These are phyloP conservation scores for Tricholoma sp. DNA, from an alignment of 768 basidiomycete genomes.

Conservation along the genomic window DNA sequence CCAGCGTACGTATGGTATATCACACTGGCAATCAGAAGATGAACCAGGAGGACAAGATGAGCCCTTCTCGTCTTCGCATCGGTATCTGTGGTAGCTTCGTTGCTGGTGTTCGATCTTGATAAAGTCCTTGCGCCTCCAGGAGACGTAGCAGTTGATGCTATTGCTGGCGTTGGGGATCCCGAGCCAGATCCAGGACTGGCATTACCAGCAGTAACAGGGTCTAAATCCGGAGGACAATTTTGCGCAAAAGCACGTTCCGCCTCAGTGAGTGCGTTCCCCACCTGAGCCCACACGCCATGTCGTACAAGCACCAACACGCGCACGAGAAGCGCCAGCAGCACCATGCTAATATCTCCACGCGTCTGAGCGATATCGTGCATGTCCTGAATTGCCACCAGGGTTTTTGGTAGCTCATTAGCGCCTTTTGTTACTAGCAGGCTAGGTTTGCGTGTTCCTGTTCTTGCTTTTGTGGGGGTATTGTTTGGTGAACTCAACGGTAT, in stretches of 20 bases:
- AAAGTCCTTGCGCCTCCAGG: not conserved
- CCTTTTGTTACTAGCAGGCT: constrained; percentile 5
- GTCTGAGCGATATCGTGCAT: constrained; percentile 20
- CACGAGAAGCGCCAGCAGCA: constrained; percentile 42
- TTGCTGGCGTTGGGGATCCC: not conserved
- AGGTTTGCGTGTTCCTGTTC: not conserved
- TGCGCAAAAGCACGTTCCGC: constrained; percentile 32
- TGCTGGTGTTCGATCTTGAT: not conserved
- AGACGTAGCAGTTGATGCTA: not conserved
- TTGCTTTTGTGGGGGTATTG: not conserved
- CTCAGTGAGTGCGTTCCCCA: constrained; percentile 39
- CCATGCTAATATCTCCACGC: not conserved
- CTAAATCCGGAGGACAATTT: not conserved
- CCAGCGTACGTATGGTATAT: constrained; percentile 61
- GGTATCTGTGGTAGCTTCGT: constrained; percentile 15
- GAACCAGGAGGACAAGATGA: constrained; percentile 33
- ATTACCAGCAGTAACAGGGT: not conserved
- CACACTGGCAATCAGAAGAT: constrained; percentile 58
- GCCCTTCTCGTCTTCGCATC: constrained; percentile 13
- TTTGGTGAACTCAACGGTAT: constrained; percentile 8
- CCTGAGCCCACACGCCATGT: constrained; percentile 48
- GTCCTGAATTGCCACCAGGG: constrained; percentile 29
- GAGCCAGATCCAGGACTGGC: not conserved
- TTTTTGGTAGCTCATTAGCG: constrained; percentile 10
- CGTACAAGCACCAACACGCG: constrained; percentile 53